Evolutionary conservation across 352 stramenopile species (phyloP).

Genomic region (Peronospora belbahrii): DNA sequence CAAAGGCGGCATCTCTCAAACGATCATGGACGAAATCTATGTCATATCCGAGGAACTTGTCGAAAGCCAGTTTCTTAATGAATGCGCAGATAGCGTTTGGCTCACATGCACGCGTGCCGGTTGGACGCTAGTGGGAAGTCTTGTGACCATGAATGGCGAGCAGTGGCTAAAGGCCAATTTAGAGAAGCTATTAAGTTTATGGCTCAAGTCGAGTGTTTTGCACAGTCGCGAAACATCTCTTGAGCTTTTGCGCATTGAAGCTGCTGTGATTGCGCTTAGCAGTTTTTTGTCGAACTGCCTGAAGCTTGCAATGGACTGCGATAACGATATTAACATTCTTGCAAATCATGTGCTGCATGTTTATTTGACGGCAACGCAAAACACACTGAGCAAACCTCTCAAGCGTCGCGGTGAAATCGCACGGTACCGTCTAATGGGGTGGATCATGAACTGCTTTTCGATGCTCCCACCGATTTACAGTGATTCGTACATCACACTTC

Average conservation of each 20-base stretch:
- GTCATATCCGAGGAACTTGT: constrained; percentile 62
- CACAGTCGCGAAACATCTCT: constrained; percentile 77
- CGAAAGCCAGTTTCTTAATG: constrained; percentile 70
- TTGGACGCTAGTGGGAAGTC: constrained; percentile 67
- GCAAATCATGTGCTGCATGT: constrained; percentile 64
- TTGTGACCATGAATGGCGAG: constrained; percentile 57
- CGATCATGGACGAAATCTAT: constrained; percentile 54
- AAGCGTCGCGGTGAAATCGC: constrained; percentile 79
- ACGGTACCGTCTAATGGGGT: constrained; percentile 64
- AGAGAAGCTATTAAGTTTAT: constrained; percentile 57
- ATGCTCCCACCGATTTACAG: constrained; percentile 69
- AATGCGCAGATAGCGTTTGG: constrained; percentile 77
- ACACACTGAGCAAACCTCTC: constrained; percentile 57
- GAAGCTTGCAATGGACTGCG: constrained; percentile 18
- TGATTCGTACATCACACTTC: constrained; percentile 72
- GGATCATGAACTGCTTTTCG: constrained; percentile 70
- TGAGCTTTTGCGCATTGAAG: constrained; percentile 79
- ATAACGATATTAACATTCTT: constrained; percentile 48
- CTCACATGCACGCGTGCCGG: constrained; percentile 80
- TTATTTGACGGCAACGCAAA: constrained; percentile 50
- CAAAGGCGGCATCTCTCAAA: constrained; percentile 43
- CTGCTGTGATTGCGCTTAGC: constrained; percentile 55
- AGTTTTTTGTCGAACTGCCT: constrained; percentile 47
- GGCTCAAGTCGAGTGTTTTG: constrained; percentile 67
- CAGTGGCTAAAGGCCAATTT: constrained; percentile 51